Evolutionary conservation across 164 flowering plant genomes (phyloP), one percentile per base, ranked within the genome.

Genomic region (Cinnamomum micranthum): DNA sequence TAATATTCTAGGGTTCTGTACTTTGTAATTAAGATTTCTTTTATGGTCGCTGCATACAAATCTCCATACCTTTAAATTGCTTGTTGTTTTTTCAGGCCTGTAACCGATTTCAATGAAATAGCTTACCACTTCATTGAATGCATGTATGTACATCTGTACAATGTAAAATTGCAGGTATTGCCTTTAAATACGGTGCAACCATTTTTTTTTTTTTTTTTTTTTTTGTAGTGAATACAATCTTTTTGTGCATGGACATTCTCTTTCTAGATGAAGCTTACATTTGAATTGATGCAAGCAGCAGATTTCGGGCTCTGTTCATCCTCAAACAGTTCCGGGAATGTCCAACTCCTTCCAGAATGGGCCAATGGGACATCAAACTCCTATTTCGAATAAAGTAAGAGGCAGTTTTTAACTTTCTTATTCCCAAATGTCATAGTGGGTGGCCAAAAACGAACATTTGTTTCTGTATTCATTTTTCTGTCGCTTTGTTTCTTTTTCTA

Each of bases 161-260:
- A 90, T 81, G 85, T 83, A 68, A 93, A n/a, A 74, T 23, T 77
- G 55, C 84, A 84, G 92, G 92, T 88, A 88, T 23, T 71, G 17
- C 72, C 72, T 28, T 51, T 28, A 33, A 25, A 59, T 14, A 13
- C 72, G 64, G 14, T 51, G 27, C 31, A 50, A 1, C 25, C 64
- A 33, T 31, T 1, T 15, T 70, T 24, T n/a, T n/a, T n/a, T n/a
- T 22, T 19, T 55, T 47, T 31, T 0, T 14, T 70, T 24, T 23
- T 22, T 20, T 55, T 17, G 2, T 4, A 55, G 60, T 55, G 60
- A 55, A 13, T 20, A 55, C 2, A 20, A 55, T 55, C 60, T 55
- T 55, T 14, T 60, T 68, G n/a, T 52, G 66, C 33, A 52, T 41
- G 41, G 14, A 13, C 65, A 71, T 58, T 51, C 20, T n/a, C 15